Conservation (phyloP, 139 green algal species). For the Ostreobium quekettii region DNA sequence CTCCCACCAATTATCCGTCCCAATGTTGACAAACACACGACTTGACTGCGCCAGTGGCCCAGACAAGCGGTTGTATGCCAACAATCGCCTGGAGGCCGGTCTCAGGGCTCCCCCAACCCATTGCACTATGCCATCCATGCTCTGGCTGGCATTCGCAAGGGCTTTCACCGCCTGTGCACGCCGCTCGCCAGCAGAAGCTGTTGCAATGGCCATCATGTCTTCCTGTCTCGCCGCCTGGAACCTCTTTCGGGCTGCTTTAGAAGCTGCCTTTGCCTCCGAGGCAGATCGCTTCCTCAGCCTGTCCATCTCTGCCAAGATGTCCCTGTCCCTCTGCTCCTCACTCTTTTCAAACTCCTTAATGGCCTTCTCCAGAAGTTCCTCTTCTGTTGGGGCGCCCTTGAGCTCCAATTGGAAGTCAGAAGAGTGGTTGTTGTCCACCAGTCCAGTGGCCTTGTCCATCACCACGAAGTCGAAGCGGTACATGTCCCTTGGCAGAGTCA, state of each 20-base stretch:
- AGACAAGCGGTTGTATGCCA: conserved; percentile 22
- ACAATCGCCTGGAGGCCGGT: neutral
- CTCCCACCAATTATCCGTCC: conserved; percentile 73
- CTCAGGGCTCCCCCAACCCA: conserved; percentile 13
- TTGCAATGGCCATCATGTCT: neutral
- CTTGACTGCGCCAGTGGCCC: conserved; percentile 24
- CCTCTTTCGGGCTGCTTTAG: neutral
- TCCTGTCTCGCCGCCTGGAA: neutral
- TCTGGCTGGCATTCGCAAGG: neutral
- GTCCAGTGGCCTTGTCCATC: conserved; percentile 37
- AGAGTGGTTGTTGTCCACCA: conserved; percentile 65
- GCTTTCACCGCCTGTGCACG: neutral
- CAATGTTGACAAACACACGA: conserved; percentile 52
- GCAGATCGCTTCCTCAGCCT: conserved; percentile 32
- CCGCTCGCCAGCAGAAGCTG: neutral
- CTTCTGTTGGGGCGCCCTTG: conserved; percentile 42
- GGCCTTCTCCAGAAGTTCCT: conserved; percentile 47
- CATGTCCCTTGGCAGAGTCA: conserved; percentile 45
- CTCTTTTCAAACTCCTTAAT: conserved; percentile 21
- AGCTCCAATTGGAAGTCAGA: conserved; percentile 59
- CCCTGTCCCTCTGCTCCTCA: conserved; percentile 33
- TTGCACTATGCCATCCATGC: neutral
- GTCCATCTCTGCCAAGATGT: conserved; percentile 46
- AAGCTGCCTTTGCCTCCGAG: too few species aligned
- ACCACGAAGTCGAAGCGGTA: conserved; percentile 76